Conservation (phyloP, 257 asterid genomes). For the Gentiana macrophylla region DNA sequence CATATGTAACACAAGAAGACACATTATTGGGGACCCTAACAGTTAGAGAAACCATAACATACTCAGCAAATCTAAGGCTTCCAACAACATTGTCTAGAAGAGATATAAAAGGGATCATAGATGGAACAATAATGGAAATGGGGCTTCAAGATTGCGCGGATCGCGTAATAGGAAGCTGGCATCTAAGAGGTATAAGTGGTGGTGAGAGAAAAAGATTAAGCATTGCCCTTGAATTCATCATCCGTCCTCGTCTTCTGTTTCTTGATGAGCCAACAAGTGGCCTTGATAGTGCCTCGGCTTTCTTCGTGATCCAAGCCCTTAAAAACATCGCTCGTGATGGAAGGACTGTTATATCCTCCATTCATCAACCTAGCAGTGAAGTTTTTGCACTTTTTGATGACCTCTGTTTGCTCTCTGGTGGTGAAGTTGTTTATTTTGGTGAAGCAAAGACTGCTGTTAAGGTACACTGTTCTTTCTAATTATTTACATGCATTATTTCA, state of each 20-base stretch:
- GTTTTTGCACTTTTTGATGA: slow-evolving; percentile 89
- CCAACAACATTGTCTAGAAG: slow-evolving; percentile 46
- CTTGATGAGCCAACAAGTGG: slow-evolving; percentile 98
- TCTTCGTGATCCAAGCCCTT: slow-evolving; percentile 77
- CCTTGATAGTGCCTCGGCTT: slow-evolving; percentile 90
- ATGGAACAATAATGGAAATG: slow-evolving; percentile 71
- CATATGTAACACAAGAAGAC: slow-evolving; percentile 95
- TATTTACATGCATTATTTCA: too few relatives aligned
- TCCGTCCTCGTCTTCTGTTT: slow-evolving; percentile 69
- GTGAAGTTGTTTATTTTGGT: slow-evolving; percentile 80
- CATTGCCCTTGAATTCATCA: slow-evolving; percentile 80
- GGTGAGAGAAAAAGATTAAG: slow-evolving; percentile 91
- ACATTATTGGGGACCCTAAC: slow-evolving; percentile 80
- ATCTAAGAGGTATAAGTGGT: slow-evolving; percentile 78
- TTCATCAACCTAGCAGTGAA: slow-evolving; percentile 96
- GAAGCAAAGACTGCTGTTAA: slow-evolving; percentile 67
- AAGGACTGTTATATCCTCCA: slow-evolving; percentile 81
- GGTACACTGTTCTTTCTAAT: slow-evolving; percentile 22
- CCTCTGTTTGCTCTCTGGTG: slow-evolving; percentile 74
- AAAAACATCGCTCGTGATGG: slow-evolving; percentile 87
- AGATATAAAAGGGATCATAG: slow-evolving; percentile 46
- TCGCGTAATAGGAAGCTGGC: slow-evolving; percentile 75
- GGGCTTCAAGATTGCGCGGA: slow-evolving; percentile 91
- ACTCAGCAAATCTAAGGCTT: slow-evolving; percentile 78
- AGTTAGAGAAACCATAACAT: slow-evolving; percentile 65